Base-by-base conservation (phyloP, 345 rosid species). In the Salix udensis region DNA sequence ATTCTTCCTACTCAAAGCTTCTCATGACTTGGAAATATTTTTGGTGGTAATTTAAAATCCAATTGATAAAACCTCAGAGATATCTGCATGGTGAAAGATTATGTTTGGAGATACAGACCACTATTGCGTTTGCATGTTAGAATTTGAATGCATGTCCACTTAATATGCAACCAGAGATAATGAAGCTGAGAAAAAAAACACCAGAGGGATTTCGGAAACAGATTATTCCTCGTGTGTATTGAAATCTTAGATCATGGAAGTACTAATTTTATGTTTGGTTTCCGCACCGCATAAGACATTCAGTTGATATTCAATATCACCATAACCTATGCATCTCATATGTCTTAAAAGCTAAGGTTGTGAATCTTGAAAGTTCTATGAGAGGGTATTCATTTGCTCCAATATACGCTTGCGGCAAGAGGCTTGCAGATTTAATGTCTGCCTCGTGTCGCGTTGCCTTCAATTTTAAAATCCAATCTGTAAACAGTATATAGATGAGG, bases 1-100 rank as follows among this genome's bases (percentile, higher is more conserved):
- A 61, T 21, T n/a, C 79, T 65, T 78, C 66, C 75, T 67, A 7
- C 58, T 71, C n/a, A 2, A 74, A 40, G n/a, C 48, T 61, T 30
- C 6, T 73, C 62, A 44, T 23, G 50, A 23, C 21, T 71, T 16
- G 21, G 46, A 12, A 30, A 42, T 19, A 30, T 30, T 50, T 11
- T 70, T 50, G 23, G 24, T 12, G 24, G 1, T 21, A 21, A 11
- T 24, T 72, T 3, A 72, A 23, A 6, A 58, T 55, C 10, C 12
- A 12, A 21, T 40, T 42, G 18, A 23, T 34, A 4, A 24, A 15
- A 36, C 14, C 14, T 26, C 16, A 7, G 39, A 48, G 39, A 30
- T 21, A 71, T 71, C 13, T 18, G 62, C 42, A 26, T 31, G 55
- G 14, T 36, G 44, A 11, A 21, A 65, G 68, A 31, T 34, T 2